Evolutionary conservation across 805 yeast genomes (phyloP).

Genomic region (Ogataea nonfermentans): DNA sequence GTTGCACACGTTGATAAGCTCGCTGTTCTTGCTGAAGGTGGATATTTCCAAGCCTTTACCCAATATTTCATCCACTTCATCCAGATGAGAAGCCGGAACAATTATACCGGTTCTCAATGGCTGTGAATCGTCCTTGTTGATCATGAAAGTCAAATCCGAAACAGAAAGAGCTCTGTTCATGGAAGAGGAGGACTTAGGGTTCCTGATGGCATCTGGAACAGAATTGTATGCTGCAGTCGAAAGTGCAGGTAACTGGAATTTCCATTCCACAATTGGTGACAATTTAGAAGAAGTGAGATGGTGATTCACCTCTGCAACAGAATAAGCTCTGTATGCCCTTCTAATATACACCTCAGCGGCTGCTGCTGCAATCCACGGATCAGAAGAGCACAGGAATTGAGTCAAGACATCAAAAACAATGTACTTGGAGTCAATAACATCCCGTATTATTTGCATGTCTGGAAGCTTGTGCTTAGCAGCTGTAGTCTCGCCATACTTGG

Average conservation of each 20-base stretch:
- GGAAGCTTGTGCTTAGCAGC: constrained; percentile 78
- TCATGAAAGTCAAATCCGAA: constrained; percentile 84
- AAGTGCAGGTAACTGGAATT: constrained; percentile 77
- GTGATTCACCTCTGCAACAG: constrained; percentile 73
- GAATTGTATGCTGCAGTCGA: constrained; percentile 73
- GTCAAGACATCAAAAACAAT: constrained; percentile 94
- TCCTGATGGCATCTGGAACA: constrained; percentile 48
- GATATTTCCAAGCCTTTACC: constrained; percentile 70
- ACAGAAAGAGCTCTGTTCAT: constrained; percentile 90
- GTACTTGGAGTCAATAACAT: constrained; percentile 93
- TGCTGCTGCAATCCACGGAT: constrained; percentile 88
- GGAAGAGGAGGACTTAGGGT: constrained; percentile 34
- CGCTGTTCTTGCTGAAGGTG: constrained; percentile 45
- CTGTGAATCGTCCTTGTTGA: constrained; percentile 61
- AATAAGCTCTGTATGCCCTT: constrained; percentile 95
- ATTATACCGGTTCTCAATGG: constrained; percentile 83
- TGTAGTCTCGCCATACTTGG: constrained; percentile 80
- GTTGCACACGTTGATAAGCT: constrained; percentile 77
- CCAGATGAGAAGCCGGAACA: constrained; percentile 77
- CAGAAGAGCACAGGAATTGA: constrained; percentile 80
- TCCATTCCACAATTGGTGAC: constrained; percentile 80
- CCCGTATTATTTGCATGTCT: constrained; percentile 72
- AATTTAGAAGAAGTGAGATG: constrained; percentile 45
- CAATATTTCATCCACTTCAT: constrained; percentile 84
- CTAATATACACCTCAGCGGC: constrained; percentile 96